Conservation (phyloP, 1,139 yeast species). For the Torulaspora pretoriensis region DNA sequence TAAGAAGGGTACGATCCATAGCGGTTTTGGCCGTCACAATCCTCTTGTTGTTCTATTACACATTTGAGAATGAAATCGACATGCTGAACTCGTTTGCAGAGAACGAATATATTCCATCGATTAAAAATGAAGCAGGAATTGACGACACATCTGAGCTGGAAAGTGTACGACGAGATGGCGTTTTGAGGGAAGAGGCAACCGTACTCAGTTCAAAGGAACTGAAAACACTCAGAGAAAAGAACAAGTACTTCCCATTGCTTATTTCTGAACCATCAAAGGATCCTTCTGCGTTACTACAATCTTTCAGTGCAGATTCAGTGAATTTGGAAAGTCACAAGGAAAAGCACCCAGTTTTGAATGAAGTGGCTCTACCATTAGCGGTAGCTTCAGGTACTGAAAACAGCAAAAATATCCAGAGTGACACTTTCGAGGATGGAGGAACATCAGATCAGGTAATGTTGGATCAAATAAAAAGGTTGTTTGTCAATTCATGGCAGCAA, state of each 20-base stretch:
- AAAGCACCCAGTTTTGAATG: slow-evolving; percentile 36
- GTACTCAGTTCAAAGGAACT: slow-evolving; percentile 22
- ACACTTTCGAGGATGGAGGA: slow-evolving; percentile 31
- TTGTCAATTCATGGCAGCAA: slow-evolving; percentile 24
- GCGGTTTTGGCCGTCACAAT: slow-evolving; percentile 30
- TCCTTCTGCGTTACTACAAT: slow-evolving; percentile 22
- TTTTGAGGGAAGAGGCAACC: slow-evolving; percentile 3
- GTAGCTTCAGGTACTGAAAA: slow-evolving; percentile 12
- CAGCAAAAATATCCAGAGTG: slow-evolving; percentile 36
- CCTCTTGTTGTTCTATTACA: slow-evolving; percentile 34
- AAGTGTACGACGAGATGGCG: slow-evolving; percentile 1
- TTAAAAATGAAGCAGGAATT: slow-evolving; percentile 16
- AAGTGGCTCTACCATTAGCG: slow-evolving; percentile 32
- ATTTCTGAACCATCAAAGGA: slow-evolving; percentile 25
- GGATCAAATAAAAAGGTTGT: slow-evolving; percentile 21
- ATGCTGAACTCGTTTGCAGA: slow-evolving; percentile 36
- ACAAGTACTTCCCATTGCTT: slow-evolving; percentile 39
- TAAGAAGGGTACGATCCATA: slow-evolving; percentile 28
- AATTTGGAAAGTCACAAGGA: slow-evolving; percentile 26
- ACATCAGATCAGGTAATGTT: slow-evolving; percentile 16
- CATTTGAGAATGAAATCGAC: slow-evolving; percentile 37
- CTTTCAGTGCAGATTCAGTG: slow-evolving; percentile 12
- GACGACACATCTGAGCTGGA: slow-evolving; percentile 5
- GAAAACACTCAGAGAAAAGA: slow-evolving; percentile 34
- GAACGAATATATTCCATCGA: slow-evolving; percentile 34